A percentile compares a stretch with the other conserved stretches of the same genome.
Conservation (phyloP, 768 basidiomycete genomes). For the Pulveroboletus sp. region DNA sequence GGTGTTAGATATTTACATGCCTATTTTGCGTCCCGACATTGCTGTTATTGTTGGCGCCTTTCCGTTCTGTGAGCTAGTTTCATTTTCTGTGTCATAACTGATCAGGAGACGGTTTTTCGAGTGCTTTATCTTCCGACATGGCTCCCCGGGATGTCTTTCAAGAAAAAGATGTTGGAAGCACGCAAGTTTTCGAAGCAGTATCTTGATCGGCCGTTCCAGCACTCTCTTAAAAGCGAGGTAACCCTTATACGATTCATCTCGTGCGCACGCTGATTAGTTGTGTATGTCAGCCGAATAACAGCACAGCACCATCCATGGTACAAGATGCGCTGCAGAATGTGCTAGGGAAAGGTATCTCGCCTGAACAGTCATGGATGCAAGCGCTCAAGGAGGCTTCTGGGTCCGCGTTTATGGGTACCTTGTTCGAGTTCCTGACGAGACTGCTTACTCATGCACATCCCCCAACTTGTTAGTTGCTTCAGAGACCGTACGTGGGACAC, state of each 20-base stretch:
- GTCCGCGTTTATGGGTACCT: constrained; percentile 6
- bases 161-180: background rate
- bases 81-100: background rate
- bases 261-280: background rate
- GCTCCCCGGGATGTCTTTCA: constrained; percentile 15
- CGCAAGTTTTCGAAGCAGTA: background rate
- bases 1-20: background rate
- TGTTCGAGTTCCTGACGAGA: background rate
- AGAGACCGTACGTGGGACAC: background rate
- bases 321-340: constrained; percentile 1
- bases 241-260: background rate
- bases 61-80: constrained; percentile 6
- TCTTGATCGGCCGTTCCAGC: constrained; percentile 3
- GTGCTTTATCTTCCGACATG: constrained; percentile 8
- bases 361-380: background rate
- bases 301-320: constrained; percentile 3
- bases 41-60: background rate
- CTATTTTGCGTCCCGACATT: background rate
- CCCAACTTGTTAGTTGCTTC: background rate
- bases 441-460: background rate
- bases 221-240: constrained; percentile 7
- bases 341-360: background rate
- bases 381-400: constrained; percentile 5
- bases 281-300: background rate
- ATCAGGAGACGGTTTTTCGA: background rate